Base-by-base conservation (phyloP, 306 rosid species). In the Vigna unguiculata region DNA sequence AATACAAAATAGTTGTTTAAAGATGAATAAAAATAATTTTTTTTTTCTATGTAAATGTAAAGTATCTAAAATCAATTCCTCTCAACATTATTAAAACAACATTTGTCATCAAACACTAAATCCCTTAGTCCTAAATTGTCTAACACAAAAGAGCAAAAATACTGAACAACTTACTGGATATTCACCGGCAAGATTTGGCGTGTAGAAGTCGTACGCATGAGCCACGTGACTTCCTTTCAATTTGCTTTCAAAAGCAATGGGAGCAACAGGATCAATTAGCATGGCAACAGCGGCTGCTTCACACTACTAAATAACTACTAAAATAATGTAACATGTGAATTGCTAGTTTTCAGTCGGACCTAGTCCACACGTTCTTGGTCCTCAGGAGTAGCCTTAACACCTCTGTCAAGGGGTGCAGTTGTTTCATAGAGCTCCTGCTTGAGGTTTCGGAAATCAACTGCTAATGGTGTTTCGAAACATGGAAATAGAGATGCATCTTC, bases 181-280 rank as follows among this genome's bases (percentile, higher is more conserved):
- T 90, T 93, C 97, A 73, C 96, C 89, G n/a, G 98, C 98, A 68
- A 93, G 93, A 82, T 93, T 83, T 51, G 98, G 98, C 89, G 90
- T 93, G 90, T 93, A 93, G 75, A 93, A 93, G 74, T 93, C 98
- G 71, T 91, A 93, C 58, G 80, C 98, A 25, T 93, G 98, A 65
- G 94, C 74, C 96, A 93, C 91, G 52, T 93, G 86, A 69, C 91
- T 90, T 62, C 87, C 98, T 75, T 96, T 89, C 82, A 90, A 47
- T 83, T 86, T 93, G 93, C 98, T 91, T 79, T 93, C 98, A 77
- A 93, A 89, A 80, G 85, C 85, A 85, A 93, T 85, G 57, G 96
- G 93, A 74, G 96, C 93, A 81, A 90, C 90, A 52, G 91, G 96
- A 75, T 93, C 94, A 54, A 93, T 82, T 70, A 93, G 88, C 81